Evolutionary conservation across 192 early-diverging fungal species (phyloP).

Genomic region (Podila epicladia): DNA sequence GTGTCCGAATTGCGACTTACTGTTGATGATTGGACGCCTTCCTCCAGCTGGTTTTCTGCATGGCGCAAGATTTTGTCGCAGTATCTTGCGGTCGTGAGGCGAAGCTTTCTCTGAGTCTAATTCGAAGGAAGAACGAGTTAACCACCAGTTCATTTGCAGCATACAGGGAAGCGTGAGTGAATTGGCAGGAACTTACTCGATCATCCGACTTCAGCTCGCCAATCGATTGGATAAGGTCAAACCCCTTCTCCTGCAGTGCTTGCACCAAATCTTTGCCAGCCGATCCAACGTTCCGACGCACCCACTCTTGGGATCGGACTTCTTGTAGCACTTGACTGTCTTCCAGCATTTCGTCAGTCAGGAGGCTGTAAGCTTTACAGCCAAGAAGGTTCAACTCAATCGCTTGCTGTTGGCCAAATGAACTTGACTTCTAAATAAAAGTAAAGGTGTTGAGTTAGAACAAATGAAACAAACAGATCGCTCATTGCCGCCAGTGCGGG

Average conservation of each 20-base stretch:
- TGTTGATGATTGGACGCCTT: not conserved
- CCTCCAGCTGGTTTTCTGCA: slow-evolving; percentile 24
- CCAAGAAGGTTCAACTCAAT: slow-evolving; percentile 30
- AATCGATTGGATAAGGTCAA: slow-evolving; percentile 14
- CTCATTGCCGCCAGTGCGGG: too few relatives aligned
- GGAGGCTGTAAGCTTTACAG: slow-evolving; percentile 26
- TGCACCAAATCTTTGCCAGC: slow-evolving; percentile 1
- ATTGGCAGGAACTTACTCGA: not conserved
- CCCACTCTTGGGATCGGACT: slow-evolving; percentile 11
- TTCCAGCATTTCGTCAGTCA: slow-evolving; percentile 21
- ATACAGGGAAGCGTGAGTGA: not conserved
- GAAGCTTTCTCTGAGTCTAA: slow-evolving; percentile 38
- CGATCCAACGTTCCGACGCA: slow-evolving; percentile 4
- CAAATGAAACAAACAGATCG: too few relatives aligned
- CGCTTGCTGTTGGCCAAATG: not conserved
- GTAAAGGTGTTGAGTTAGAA: too few relatives aligned
- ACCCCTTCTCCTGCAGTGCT: slow-evolving; percentile 31
- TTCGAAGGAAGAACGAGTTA: not conserved
- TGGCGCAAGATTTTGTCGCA: slow-evolving; percentile 62
- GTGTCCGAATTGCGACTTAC: not conserved
- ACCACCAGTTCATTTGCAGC: not conserved
- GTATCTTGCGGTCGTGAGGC: slow-evolving; percentile 54
- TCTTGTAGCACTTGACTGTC: not conserved
- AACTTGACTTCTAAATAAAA: not conserved
- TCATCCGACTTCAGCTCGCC: not conserved